phyloP scores from a whole-genome alignment of 345 rosid species.

The Salix brachista region DNA sequence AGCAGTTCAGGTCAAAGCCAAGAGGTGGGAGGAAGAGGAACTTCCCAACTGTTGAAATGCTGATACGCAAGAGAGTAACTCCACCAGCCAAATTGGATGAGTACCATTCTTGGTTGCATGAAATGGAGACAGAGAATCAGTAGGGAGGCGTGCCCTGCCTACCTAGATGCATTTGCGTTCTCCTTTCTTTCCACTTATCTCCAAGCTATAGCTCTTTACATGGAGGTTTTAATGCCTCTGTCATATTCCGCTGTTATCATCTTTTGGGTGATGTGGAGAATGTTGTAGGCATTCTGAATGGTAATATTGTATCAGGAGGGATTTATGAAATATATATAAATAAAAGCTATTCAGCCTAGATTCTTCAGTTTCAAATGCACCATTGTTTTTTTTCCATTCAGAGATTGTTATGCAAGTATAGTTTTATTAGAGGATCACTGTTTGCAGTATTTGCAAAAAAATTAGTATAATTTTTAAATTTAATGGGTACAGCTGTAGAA shows the following conservation, averaged over 20 bases:
- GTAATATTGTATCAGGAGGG: background rate
- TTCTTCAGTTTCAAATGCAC: too few relatives aligned
- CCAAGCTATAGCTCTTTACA: background rate
- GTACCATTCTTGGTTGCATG: constrained; percentile 1
- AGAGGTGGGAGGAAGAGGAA: constrained; percentile 81
- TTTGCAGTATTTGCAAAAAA: background rate
- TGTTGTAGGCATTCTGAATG: background rate
- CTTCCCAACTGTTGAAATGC: constrained; percentile 49
- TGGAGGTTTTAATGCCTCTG: background rate
- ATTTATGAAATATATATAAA: too few relatives aligned
- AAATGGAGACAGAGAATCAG: background rate
- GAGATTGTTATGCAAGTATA: background rate
- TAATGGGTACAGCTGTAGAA: too few relatives aligned
- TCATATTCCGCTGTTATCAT: background rate
- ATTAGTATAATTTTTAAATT: too few relatives aligned
- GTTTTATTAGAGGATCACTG: background rate
- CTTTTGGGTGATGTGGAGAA: background rate
- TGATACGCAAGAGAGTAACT: constrained; percentile 60
- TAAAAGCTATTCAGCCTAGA: too few relatives aligned
- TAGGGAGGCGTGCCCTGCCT: background rate
- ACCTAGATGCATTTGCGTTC: background rate
- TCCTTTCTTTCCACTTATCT: background rate
- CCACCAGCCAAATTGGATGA: constrained; percentile 21
- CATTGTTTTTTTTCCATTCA: too few relatives aligned
- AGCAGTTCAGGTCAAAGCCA: constrained; percentile 54